Conservation (phyloP, 2,329 filamentous ascomycete genomes). For the Aspergillus sclerotialis region DNA sequence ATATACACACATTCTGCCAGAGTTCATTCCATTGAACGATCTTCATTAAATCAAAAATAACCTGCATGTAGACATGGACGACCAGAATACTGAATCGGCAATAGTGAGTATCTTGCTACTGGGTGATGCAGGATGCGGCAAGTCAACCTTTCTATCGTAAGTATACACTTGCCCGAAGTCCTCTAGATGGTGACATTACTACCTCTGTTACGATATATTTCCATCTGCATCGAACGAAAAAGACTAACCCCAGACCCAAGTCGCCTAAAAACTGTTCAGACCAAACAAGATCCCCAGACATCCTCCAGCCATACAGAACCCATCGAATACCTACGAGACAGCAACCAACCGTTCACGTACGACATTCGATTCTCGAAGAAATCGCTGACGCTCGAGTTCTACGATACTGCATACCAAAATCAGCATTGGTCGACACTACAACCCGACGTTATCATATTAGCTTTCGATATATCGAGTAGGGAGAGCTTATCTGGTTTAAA, state of each 20-base stretch:
- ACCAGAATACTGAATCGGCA: conserved; percentile 7
- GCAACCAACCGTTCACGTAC: conserved; percentile 54
- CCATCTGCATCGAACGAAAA: not conserved
- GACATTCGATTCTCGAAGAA: conserved; percentile 52
- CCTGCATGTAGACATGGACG: not conserved
- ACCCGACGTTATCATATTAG: conserved; percentile 51
- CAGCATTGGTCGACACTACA: conserved; percentile 48
- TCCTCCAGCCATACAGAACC: conserved; percentile 17
- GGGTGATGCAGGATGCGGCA: conserved; percentile 54
- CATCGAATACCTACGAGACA: conserved; percentile 41
- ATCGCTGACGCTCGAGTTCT: conserved; percentile 49
- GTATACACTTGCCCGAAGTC: conserved; percentile 21
- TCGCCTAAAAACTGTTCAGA: conserved; percentile 16
- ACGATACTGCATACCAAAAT: conserved; percentile 51
- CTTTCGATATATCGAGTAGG: conserved; percentile 52
- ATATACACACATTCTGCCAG: too few relatives aligned
- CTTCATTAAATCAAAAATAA: not conserved
- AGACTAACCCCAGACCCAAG: conserved; percentile 4
- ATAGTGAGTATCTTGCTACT: conserved; percentile 45
- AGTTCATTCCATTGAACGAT: too few relatives aligned
- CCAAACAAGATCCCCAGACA: conserved; percentile 4
- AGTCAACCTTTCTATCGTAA: conserved; percentile 57
- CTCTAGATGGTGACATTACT: too few relatives aligned
- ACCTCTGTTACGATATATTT: not conserved
- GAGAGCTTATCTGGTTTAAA: conserved; percentile 43